Conservation (phyloP, 805 yeast species). For the Spathaspora sp. region DNA sequence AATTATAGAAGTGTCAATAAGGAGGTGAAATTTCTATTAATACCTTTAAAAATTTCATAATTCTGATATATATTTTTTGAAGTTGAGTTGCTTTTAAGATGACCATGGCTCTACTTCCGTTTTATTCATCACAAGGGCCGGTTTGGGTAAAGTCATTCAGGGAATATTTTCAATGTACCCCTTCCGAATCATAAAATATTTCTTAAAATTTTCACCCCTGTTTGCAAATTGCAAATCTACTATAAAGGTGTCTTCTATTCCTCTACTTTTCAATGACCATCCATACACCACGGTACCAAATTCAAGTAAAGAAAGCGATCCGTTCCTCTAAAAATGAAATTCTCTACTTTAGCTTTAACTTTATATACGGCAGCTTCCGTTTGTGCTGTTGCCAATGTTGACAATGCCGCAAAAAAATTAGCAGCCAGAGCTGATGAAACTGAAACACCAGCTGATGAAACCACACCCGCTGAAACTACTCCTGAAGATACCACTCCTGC, state of each 20-base stretch:
- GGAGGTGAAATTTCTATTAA: not conserved
- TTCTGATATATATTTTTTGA: not conserved
- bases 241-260: not conserved
- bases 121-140: not conserved
- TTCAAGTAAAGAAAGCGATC: not conserved
- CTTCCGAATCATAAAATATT: not conserved
- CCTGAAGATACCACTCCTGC: not conserved
- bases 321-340: constrained; percentile 5
- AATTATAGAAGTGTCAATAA: not conserved
- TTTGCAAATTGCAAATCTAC: not conserved
- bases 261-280: not conserved
- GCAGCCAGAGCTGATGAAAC: constrained; percentile 5
- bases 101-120: not conserved
- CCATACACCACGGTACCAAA: not conserved
- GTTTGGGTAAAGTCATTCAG: not conserved
- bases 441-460: constrained; percentile 4
- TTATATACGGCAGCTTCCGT: constrained; percentile 10
- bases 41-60: not conserved
- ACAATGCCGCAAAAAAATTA: not conserved
- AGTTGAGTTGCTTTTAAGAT: not conserved
- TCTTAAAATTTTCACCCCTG: not conserved
- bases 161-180: not conserved
- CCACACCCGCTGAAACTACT: constrained; percentile 1
- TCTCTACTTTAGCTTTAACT: constrained; percentile 10
- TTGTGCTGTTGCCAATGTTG: not conserved